Evolutionary conservation across 805 yeast genomes (phyloP), one percentile per base, ranked within the genome.

Genomic region (Metschnikowia colocasiae): DNA sequence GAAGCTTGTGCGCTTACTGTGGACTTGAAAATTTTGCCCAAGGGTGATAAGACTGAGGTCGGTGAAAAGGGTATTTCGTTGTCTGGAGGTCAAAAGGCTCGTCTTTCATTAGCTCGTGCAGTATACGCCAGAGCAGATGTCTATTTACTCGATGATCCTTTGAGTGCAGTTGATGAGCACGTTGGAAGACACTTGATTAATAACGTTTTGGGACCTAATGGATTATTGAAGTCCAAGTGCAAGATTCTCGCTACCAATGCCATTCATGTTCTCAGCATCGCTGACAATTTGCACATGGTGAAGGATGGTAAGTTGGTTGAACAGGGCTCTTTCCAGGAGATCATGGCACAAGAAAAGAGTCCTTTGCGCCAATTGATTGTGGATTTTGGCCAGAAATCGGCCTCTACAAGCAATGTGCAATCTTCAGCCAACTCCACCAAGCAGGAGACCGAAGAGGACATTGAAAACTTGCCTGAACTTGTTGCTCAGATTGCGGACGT

Each of bases 11-110:
- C 95, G 12, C 76, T 94, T 56, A 67, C 75, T 10, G 81, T 82
- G 23, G 99, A 94, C 69, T 72, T 94, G 51, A 80, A 78, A 26
- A 80, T 83, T 26, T 75, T 94, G 50, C 89, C 96, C 1, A 87
- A 88, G 60, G 96, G 97, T 46, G 98, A 94, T 63, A 75, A 75
- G 43, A 94, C 99, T 5, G 81, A 87, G 57, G 98, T 94, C 48
- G 99, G 99, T 53, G 99, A 94, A 69, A 89, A 92, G 64, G 99
- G 99, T 54, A 91, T 94, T 43, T 88, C 97, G 12, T 74, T 94
- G 42, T 87, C 96, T 35, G 99, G 99, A 43, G 99, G 99, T 38
- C 99, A 94, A 67, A 94, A 94, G 75, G 98, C 99, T 0, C 82
- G 99, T 64, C 76, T 94, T 31, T 83, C 96, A 1, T 76, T 94